These are phyloP conservation scores for Akanthomyces muscarius DNA, from an alignment of 2,329 filamentous ascomycete species.

Conservation along the genomic window DNA sequence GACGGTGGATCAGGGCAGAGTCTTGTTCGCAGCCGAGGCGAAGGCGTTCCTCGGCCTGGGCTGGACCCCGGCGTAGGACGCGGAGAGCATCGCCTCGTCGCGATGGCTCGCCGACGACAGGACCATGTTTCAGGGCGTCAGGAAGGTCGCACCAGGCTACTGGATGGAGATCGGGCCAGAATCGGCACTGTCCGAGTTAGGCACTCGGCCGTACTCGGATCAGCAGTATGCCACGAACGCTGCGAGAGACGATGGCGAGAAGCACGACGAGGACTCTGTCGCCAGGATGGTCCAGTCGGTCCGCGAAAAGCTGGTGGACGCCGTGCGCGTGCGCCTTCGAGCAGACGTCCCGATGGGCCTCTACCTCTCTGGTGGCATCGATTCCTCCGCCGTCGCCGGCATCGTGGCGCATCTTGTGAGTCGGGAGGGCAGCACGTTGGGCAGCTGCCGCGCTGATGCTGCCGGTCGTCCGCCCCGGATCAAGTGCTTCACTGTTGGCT, in stretches of 20 bases:
- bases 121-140: slow-evolving; percentile 48
- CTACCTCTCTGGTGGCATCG: slow-evolving; percentile 54
- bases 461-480: slow-evolving; percentile 17
- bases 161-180: slow-evolving; percentile 38
- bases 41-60: slow-evolving; percentile 50
- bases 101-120: slow-evolving; percentile 41
- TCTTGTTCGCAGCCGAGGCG: slow-evolving; percentile 49
- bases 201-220: slow-evolving; percentile 49
- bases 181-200: slow-evolving; percentile 24
- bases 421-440: no score
- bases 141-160: slow-evolving; percentile 40
- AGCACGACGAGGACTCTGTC: slow-evolving; percentile 32
- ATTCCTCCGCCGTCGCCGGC: slow-evolving; percentile 53
- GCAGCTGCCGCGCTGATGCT: no score
- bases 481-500: not conserved
- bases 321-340: slow-evolving; percentile 47
- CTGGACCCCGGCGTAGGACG: slow-evolving; percentile 51
- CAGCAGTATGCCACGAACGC: slow-evolving; percentile 33
- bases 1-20: slow-evolving; percentile 35
- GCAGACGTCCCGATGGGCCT: slow-evolving; percentile 57
- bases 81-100: slow-evolving; percentile 40
- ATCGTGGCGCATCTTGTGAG: slow-evolving; percentile 48
- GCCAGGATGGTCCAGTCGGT: slow-evolving; percentile 50
- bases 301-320: slow-evolving; percentile 45
- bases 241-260: not conserved